Base-by-base conservation (phyloP, 1,139 yeast genomes). In the Yamadazyma dendronema region DNA sequence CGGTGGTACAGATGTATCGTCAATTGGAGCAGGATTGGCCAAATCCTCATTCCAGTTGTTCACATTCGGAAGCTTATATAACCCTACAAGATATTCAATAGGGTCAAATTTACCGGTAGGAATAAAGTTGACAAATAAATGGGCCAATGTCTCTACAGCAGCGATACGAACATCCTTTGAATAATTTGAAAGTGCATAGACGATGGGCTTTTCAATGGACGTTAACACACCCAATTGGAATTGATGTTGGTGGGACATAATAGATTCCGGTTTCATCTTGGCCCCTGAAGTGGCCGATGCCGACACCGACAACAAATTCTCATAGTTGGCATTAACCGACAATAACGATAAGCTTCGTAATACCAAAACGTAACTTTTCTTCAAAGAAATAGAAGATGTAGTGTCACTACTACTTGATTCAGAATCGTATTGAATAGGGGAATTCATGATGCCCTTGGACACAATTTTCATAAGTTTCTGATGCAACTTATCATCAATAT, bases 201-300 rank as follows among this genome's bases (percentile, higher is more conserved):
- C 37, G 27, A 69, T 34, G 1, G 52, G 34, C 33, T 66, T 67
- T 31, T 67, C 72, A 41, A 67, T 54, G 1, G 64, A 39, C 2
- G 51, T 33, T 32, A 71, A 53, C 14, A 71, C 43, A 27, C 48
- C 45, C 10, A 42, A 36, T 49, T 71, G 77, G 42, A 56, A 68
- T 39, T 54, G 66, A 43, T 67, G 60, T 41, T 71, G 76, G 34
- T 61, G 71, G 8, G 56, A 37, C 74, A 70, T 68, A 23, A 71
- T 57, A 0, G 65, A 48, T 35, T 71, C 76, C 0, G 77, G 75
- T 37, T 68, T 69, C 57, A 67, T 43, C 44, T 69, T 69, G 4
- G 72, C 62, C 3, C 71, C 67, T 0, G 69, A 56, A 7, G 62
- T 47, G 4, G 70, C 57, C 0, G 73, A 59, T 2, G 74, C 60